Percentiles rank a stretch among this genome's conserved stretches.
phyloP scores from a whole-genome alignment of 2,329 filamentous ascomycete genomes.

The Colletotrichum kahawae region DNA sequence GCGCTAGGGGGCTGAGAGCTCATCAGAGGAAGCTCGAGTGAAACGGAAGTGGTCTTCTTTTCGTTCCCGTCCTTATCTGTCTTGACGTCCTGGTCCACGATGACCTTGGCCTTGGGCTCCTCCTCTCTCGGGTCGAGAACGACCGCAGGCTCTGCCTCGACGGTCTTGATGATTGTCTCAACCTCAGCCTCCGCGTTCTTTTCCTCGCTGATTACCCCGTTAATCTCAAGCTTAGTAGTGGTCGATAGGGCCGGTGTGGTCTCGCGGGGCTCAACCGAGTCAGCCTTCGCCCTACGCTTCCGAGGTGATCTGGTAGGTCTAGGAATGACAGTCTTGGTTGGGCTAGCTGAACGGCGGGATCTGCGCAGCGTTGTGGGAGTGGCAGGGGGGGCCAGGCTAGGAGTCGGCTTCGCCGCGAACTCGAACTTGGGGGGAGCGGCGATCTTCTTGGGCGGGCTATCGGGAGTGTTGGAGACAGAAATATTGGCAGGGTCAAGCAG shows the following conservation, averaged over 20 bases:
- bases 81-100: slow-evolving; percentile 69
- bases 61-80: slow-evolving; percentile 62
- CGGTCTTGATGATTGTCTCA: slow-evolving; percentile 47
- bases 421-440: slow-evolving; percentile 82
- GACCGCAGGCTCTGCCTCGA: slow-evolving; percentile 53
- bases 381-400: slow-evolving; percentile 50
- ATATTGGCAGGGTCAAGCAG: slow-evolving; percentile 89
- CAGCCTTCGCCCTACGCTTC: slow-evolving; percentile 55
- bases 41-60: slow-evolving; percentile 74
- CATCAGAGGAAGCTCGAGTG: slow-evolving; percentile 72
- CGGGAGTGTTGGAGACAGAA: slow-evolving; percentile 56
- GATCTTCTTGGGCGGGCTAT: slow-evolving; percentile 77
- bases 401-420: slow-evolving; percentile 49
- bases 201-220: slow-evolving; percentile 30
- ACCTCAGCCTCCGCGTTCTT: slow-evolving; percentile 33
- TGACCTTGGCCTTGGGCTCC: slow-evolving; percentile 69
- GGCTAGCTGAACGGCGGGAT: slow-evolving; percentile 62
- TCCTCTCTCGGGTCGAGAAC: slow-evolving; percentile 59
- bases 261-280: slow-evolving; percentile 37
- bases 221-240: slow-evolving; percentile 31
- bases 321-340: slow-evolving; percentile 49
- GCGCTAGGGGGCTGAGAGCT: slow-evolving; percentile 71
- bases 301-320: slow-evolving; percentile 47
- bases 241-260: not conserved
- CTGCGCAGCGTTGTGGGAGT: slow-evolving; percentile 53